These are phyloP conservation scores for Termitomyces sp. DNA, from an alignment of 768 basidiomycete species.

Conservation along the genomic window DNA sequence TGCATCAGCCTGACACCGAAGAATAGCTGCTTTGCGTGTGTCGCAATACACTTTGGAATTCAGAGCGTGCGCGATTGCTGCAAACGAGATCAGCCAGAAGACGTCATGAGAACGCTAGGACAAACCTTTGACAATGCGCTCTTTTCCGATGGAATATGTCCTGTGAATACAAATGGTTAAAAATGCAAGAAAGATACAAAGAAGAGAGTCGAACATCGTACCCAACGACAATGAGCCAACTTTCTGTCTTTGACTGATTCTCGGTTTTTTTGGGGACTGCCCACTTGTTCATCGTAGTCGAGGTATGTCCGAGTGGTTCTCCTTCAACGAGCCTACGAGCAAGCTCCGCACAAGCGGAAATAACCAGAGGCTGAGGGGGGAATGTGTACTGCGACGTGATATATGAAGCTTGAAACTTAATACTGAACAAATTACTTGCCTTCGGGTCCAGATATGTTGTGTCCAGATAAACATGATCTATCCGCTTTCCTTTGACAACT, in stretches of 20 bases:
- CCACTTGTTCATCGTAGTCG: constrained; percentile 50
- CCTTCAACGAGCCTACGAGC: constrained; percentile 55
- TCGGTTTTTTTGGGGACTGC: constrained; percentile 29
- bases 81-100: background rate
- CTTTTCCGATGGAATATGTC: constrained; percentile 97
- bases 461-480: constrained; percentile 91
- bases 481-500: constrained; percentile 69
- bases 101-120: background rate
- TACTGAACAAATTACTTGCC: constrained; percentile 26
- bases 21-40: constrained; percentile 72
- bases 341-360: constrained; percentile 87
- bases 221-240: constrained; percentile 70
- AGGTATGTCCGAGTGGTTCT: constrained; percentile 22
- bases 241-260: constrained; percentile 33
- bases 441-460: constrained; percentile 94
- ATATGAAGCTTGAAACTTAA: background rate
- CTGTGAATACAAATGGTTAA: constrained; percentile 30
- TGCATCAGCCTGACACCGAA: constrained; percentile 80
- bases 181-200: background rate
- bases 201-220: constrained; percentile 24
- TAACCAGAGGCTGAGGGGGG: constrained; percentile 91
- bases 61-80: constrained; percentile 84
- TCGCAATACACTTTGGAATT: constrained; percentile 88
- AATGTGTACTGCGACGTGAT: constrained; percentile 69
- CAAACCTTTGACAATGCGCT: constrained; percentile 91